Evolutionary conservation across 305 asterid species (phyloP).

Genomic region (Rubia peregrina): DNA sequence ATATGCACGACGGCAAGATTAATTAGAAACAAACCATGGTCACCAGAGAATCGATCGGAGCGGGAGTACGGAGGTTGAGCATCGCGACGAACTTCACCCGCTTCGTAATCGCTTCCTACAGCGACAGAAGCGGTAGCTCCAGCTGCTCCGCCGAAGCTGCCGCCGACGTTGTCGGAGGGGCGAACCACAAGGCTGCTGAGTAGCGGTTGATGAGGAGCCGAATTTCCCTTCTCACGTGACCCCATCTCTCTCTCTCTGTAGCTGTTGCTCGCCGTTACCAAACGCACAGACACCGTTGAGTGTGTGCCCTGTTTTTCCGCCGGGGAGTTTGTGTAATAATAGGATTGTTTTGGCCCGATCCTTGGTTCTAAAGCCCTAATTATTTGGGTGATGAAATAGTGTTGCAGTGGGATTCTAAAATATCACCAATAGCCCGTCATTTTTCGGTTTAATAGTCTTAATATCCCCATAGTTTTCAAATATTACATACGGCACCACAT

Average conservation of each 20-base stretch:
- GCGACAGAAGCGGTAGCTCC: constrained; percentile 35
- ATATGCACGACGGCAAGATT: background rate
- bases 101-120: constrained; percentile 62
- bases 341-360: background rate
- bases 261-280: background rate
- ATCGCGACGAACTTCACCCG: constrained; percentile 85
- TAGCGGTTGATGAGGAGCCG: constrained; percentile 49
- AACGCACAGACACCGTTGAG: background rate
- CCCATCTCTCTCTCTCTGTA: constrained; percentile 34
- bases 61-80: constrained; percentile 63
- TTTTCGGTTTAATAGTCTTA: background rate
- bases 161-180: constrained; percentile 48
- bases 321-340: constrained; percentile 6
- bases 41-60: constrained; percentile 44
- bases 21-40: constrained; percentile 44
- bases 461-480: background rate
- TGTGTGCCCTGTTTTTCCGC: background rate
- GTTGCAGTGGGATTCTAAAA: background rate
- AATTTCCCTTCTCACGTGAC: constrained; percentile 53
- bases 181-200: constrained; percentile 90
- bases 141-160: constrained; percentile 16
- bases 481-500: background rate
- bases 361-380: constrained; percentile 1
- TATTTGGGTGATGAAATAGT: background rate
- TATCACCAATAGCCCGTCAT: background rate